phyloP scores from a whole-genome alignment of 163 green algal genomes.

The Smithsoniella earleae region DNA sequence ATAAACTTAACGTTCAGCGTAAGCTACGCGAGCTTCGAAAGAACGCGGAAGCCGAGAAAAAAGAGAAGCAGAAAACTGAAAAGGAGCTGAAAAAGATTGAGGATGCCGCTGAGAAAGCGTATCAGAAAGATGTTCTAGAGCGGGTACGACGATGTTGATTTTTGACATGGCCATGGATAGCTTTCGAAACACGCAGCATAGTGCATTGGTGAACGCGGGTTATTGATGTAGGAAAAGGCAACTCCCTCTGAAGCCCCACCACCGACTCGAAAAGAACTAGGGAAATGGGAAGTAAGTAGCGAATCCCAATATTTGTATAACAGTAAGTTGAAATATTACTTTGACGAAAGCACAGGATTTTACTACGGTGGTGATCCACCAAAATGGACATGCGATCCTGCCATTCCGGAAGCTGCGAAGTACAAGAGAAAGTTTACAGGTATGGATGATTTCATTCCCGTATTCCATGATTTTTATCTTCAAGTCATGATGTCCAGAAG shows the following conservation, averaged over 20 bases:
- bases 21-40: conserved; percentile 51
- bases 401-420: conserved; percentile 39
- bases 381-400: conserved; percentile 42
- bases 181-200: neutral
- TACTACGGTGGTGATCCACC: conserved; percentile 55
- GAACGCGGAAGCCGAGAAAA: conserved; percentile 38
- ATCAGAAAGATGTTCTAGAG: conserved; percentile 36
- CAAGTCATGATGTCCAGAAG: neutral
- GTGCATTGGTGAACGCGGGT: neutral
- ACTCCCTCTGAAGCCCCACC: neutral
- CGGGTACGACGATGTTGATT: neutral
- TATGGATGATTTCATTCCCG: neutral
- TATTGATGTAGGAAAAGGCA: conserved; percentile 32
- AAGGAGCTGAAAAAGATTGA: conserved; percentile 39
- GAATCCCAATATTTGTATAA: conserved; percentile 19
- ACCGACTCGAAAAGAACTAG: neutral
- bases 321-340: neutral
- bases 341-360: conserved; percentile 37
- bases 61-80: conserved; percentile 29
- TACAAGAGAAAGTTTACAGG: conserved; percentile 36
- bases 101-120: conserved; percentile 30
- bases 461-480: neutral
- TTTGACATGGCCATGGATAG: neutral
- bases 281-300: neutral
- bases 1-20: conserved; percentile 48